A percentile compares a stretch with the other conserved stretches of the same genome.
Conservation (phyloP, 495 filamentous ascomycete genomes). For the Pyronema omphalodes region DNA sequence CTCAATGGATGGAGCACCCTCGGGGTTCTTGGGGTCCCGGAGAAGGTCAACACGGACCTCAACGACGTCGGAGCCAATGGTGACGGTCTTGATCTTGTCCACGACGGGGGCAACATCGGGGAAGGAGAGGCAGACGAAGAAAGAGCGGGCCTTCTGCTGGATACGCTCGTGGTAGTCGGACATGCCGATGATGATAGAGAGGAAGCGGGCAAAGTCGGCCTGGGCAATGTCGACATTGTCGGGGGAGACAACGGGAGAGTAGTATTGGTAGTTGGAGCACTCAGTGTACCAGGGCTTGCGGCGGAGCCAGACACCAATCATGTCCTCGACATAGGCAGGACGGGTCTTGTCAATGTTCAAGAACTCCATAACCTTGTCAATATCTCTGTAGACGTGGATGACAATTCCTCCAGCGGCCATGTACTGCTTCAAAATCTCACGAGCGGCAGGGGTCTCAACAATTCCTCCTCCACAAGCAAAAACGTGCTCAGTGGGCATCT, state of each 20-base stretch:
- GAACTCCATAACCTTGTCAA: slow-evolving; percentile 75
- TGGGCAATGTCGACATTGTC: slow-evolving; percentile 40
- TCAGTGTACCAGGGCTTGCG: slow-evolving; percentile 81
- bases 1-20: slow-evolving; percentile 45
- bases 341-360: slow-evolving; percentile 77
- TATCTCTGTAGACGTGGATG: slow-evolving; percentile 70
- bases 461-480: slow-evolving; percentile 91
- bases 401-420: slow-evolving; percentile 72
- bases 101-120: slow-evolving; percentile 45
- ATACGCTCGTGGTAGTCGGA: slow-evolving; percentile 43
- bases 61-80: slow-evolving; percentile 78
- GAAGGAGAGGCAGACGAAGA: slow-evolving; percentile 81
- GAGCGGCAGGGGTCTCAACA: slow-evolving; percentile 70
- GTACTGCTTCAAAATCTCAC: slow-evolving; percentile 55
- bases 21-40: slow-evolving; percentile 43
- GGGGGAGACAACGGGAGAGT: slow-evolving; percentile 38
- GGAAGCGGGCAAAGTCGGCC: slow-evolving; percentile 63
- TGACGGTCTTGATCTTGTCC: slow-evolving; percentile 48
- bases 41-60: slow-evolving; percentile 89
- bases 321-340: slow-evolving; percentile 85
- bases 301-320: slow-evolving; percentile 79
- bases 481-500: slow-evolving; percentile 55
- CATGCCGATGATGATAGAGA: slow-evolving; percentile 53
- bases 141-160: slow-evolving; percentile 55
- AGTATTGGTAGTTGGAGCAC: slow-evolving; percentile 91